A percentile compares a stretch with the other conserved stretches of the same genome.
These are phyloP conservation scores for Fusarium brachygibbosum DNA, from an alignment of 2,329 filamentous ascomycete genomes.

Conservation along the genomic window DNA sequence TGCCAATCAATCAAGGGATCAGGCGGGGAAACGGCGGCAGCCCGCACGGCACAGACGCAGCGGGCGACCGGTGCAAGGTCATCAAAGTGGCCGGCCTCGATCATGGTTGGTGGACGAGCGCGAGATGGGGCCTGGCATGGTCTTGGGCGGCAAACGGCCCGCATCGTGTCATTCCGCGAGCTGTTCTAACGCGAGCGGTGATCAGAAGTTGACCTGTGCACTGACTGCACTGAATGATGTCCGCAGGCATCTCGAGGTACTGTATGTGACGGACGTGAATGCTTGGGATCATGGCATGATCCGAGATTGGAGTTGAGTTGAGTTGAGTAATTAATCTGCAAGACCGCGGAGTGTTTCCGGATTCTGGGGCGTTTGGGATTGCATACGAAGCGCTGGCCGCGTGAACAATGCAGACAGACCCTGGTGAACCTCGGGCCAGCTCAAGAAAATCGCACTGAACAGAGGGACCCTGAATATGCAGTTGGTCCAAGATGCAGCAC, in stretches of 20 bases:
- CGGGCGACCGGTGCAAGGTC: slow-evolving; percentile 30
- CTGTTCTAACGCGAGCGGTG: slow-evolving; percentile 20
- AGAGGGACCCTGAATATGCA: slow-evolving; percentile 44
- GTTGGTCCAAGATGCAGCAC: slow-evolving; percentile 44
- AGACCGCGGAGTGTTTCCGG: slow-evolving; percentile 28
- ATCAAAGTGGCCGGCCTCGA: slow-evolving; percentile 27
- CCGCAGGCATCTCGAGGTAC: slow-evolving; percentile 10
- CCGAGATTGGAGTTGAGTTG: slow-evolving; percentile 29
- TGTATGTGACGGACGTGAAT: slow-evolving; percentile 6
- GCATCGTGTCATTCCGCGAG: slow-evolving; percentile 41
- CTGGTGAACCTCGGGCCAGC: slow-evolving; percentile 26
- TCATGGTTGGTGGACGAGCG: slow-evolving; percentile 43
- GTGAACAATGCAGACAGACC: slow-evolving; percentile 16
- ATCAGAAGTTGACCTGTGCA: slow-evolving; percentile 15
- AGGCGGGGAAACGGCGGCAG: slow-evolving; percentile 43
- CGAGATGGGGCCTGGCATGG: slow-evolving; percentile 29
- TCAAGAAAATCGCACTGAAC: slow-evolving; percentile 23
- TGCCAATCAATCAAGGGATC: slow-evolving; percentile 42
- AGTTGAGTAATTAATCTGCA: slow-evolving; percentile 18
- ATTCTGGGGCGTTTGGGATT: slow-evolving; percentile 19
- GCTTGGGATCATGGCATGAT: slow-evolving; percentile 40
- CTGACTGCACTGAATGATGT: slow-evolving; percentile 4
- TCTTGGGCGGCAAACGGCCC: slow-evolving; percentile 42
- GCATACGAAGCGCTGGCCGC: slow-evolving; percentile 30
- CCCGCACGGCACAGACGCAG: slow-evolving; percentile 39